Percentiles rank a stretch among this genome's conserved stretches.
phyloP scores from a whole-genome alignment of 352 stramenopile genomes.

The Pelagophyceae sp. region DNA sequence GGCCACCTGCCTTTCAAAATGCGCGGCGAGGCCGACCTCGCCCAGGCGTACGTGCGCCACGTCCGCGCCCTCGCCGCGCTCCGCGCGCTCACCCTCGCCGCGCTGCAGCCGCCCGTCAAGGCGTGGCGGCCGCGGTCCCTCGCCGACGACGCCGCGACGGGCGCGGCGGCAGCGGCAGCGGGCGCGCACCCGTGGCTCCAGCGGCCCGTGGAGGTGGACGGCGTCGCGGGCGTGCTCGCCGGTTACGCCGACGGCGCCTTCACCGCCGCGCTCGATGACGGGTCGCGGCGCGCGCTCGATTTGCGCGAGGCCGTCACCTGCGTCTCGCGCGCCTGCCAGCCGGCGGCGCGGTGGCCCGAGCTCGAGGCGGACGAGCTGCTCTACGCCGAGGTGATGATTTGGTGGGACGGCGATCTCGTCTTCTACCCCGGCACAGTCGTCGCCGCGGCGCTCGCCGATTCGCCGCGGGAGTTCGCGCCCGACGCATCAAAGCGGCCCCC shows the following conservation, averaged over 20 bases:
- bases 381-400: background rate
- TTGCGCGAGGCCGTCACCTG: background rate
- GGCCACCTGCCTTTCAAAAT: no score
- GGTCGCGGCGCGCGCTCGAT: background rate
- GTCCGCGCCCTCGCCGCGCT: background rate
- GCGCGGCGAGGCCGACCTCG: background rate
- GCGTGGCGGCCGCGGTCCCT: background rate
- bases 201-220: background rate
- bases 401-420: background rate
- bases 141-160: background rate
- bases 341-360: background rate
- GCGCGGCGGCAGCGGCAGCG: background rate
- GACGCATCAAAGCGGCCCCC: no score
- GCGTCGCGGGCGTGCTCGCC: no score
- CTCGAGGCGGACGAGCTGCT: background rate
- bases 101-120: background rate
- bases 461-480: background rate
- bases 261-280: background rate
- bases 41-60: background rate
- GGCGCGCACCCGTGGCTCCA: no score
- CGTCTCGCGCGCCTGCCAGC: background rate
- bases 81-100: background rate
- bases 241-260: background rate
- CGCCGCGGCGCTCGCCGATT: background rate
- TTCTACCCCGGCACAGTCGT: slow-evolving; percentile 10